Conservation (phyloP, 148 eudicot genomes). For the Linanthus parryae region DNA sequence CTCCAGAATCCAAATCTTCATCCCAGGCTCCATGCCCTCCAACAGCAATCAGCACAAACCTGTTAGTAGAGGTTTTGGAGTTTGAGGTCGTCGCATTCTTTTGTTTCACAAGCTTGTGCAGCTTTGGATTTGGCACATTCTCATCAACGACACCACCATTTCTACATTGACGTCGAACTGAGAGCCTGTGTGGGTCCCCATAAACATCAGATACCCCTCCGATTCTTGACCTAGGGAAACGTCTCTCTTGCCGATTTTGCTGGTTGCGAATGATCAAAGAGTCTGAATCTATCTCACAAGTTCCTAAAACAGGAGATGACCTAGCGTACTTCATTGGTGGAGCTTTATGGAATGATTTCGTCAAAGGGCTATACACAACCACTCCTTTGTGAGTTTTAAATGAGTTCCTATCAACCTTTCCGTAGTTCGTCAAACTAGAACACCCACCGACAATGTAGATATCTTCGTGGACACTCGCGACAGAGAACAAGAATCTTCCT, state of each 20-base stretch:
- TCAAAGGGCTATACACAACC: slow-evolving; percentile 60
- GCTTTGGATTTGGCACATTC: slow-evolving; percentile 34
- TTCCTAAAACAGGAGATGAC: slow-evolving; percentile 75
- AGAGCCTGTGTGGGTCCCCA: slow-evolving; percentile 93
- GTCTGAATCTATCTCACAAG: slow-evolving; percentile 54
- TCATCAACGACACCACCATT: slow-evolving; percentile 52
- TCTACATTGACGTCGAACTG: slow-evolving; percentile 75
- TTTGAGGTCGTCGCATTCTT: slow-evolving; percentile 36
- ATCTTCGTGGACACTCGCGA: slow-evolving; percentile 62
- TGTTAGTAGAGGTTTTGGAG: slow-evolving; percentile 40
- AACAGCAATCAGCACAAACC: slow-evolving; percentile 71
- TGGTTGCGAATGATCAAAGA: slow-evolving; percentile 44
- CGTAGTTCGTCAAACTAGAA: slow-evolving; percentile 74
- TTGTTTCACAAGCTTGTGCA: slow-evolving; percentile 44
- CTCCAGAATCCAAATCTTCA: slow-evolving; percentile 82
- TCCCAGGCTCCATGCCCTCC: slow-evolving; percentile 96
- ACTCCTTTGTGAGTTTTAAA: slow-evolving; percentile 86
- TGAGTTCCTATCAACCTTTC: slow-evolving; percentile 78
- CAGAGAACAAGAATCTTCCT: slow-evolving; percentile 87
- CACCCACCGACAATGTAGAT: slow-evolving; percentile 88
- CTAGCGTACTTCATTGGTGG: slow-evolving; percentile 86
- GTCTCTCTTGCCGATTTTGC: slow-evolving; percentile 62
- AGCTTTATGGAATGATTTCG: slow-evolving; percentile 71
- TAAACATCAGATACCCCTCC: slow-evolving; percentile 89
- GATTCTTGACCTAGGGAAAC: slow-evolving; percentile 51